phyloP scores from a whole-genome alignment of 768 basidiomycete genomes.

The Cubamyces sp. region DNA sequence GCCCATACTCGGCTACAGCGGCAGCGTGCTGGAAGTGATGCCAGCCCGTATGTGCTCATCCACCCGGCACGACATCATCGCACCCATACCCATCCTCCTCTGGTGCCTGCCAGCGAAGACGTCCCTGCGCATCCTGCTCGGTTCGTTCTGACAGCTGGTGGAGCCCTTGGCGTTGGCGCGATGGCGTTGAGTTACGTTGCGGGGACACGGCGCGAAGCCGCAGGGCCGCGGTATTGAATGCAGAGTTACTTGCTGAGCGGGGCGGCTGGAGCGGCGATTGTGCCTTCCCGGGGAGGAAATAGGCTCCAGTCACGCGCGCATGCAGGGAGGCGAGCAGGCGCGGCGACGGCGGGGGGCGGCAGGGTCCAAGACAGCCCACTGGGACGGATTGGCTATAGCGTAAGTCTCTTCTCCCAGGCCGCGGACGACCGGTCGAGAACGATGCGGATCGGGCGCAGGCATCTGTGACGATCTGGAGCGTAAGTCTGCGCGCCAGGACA shows the following conservation, averaged over 20 bases:
- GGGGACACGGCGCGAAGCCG: background rate
- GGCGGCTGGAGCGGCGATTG: slow-evolving; percentile 14
- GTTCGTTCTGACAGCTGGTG: no score
- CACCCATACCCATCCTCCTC: no score
- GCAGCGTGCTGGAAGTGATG: no score
- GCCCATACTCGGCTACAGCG: no score
- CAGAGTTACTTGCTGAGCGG: background rate
- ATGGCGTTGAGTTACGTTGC: no score
- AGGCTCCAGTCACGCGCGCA: background rate
- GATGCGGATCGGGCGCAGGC: slow-evolving; percentile 4
- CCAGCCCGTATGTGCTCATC: no score
- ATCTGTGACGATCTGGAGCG: background rate
- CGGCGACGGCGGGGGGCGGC: background rate
- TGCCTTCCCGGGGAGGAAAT: slow-evolving; percentile 6
- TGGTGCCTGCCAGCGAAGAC: no score
- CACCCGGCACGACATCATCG: no score
- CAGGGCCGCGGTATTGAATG: background rate
- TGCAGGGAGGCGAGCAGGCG: background rate
- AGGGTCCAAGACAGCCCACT: background rate
- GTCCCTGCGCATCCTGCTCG: no score
- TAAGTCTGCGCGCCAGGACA: no score
- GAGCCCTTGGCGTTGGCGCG: no score
- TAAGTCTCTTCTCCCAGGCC: background rate
- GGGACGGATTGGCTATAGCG: background rate
- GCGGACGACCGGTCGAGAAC: background rate